These are phyloP conservation scores for Arthrinium puccinioides DNA, from an alignment of 2,329 filamentous ascomycete genomes.

Conservation along the genomic window DNA sequence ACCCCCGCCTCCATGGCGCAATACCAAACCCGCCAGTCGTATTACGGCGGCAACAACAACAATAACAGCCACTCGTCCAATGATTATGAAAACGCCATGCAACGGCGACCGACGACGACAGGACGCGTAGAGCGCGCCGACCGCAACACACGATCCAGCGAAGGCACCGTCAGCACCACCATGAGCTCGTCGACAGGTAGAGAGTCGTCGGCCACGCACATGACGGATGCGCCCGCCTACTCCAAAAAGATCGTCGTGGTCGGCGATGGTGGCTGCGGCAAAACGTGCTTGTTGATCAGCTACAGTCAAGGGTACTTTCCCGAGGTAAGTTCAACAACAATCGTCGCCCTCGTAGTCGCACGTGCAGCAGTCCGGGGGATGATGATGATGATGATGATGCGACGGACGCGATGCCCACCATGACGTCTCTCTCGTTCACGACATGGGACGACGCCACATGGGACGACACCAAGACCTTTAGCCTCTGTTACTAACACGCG, in stretches of 20 bases:
- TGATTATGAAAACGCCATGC: slow-evolving; percentile 32
- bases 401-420: too few relatives aligned
- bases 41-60: slow-evolving; percentile 28
- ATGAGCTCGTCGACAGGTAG: slow-evolving; percentile 68
- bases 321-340: slow-evolving; percentile 57
- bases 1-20: slow-evolving; percentile 36
- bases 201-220: slow-evolving; percentile 73
- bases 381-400: too few relatives aligned
- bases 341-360: neutral
- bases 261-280: slow-evolving; percentile 94
- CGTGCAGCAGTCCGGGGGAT: too few relatives aligned
- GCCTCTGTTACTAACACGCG: too few relatives aligned
- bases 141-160: slow-evolving; percentile 63
- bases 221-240: slow-evolving; percentile 86
- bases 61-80: slow-evolving; percentile 19
- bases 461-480: slow-evolving; percentile 5
- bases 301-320: slow-evolving; percentile 99
- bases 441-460: too few relatives aligned
- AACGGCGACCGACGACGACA: slow-evolving; percentile 27
- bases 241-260: slow-evolving; percentile 99
- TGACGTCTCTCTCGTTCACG: too few relatives aligned
- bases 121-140: slow-evolving; percentile 42
- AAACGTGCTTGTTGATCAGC: slow-evolving; percentile 97
- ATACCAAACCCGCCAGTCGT: slow-evolving; percentile 45
- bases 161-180: slow-evolving; percentile 83